Evolutionary conservation across 345 rosid genomes (phyloP).

Genomic region (Viola odorata): DNA sequence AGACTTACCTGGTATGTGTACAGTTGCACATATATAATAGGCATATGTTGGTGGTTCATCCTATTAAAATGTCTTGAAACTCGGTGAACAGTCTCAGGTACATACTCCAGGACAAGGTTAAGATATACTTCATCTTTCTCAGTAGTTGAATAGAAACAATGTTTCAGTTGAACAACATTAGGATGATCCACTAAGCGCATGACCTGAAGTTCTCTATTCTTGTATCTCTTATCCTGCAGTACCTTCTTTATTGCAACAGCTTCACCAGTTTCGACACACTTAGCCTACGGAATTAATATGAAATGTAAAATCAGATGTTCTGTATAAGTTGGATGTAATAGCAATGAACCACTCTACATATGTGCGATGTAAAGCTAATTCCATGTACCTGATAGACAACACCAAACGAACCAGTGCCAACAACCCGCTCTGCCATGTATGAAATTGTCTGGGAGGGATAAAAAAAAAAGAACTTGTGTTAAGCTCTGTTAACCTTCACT

Average conservation of each 20-base stretch:
- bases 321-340: background rate
- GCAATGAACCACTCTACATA: too few species aligned
- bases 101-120: conserved; percentile 87
- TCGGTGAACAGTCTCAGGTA: conserved; percentile 85
- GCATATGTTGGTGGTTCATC: conserved; percentile 48
- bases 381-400: conserved; percentile 74
- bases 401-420: conserved; percentile 90
- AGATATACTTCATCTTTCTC: conserved; percentile 89
- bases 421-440: conserved; percentile 77
- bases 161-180: conserved; percentile 74
- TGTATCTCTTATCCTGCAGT: conserved; percentile 91
- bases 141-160: conserved; percentile 86
- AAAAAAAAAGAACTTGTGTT: conserved; percentile 11
- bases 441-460: conserved; percentile 49
- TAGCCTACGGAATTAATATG: conserved; percentile 43
- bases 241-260: conserved; percentile 92
- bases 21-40: conserved; percentile 70
- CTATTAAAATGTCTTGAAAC: conserved; percentile 71
- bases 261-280: conserved; percentile 79
- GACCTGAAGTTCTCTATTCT: conserved; percentile 95
- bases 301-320: background rate
- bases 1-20: conserved; percentile 61
- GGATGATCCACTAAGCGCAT: conserved; percentile 86
- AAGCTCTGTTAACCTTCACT: background rate
- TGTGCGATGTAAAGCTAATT: background rate